A percentile compares a stretch with the other conserved stretches of the same genome.
These are phyloP conservation scores for Sideroxylon spinosum DNA, from an alignment of 179 eudicot genomes.

Conservation along the genomic window DNA sequence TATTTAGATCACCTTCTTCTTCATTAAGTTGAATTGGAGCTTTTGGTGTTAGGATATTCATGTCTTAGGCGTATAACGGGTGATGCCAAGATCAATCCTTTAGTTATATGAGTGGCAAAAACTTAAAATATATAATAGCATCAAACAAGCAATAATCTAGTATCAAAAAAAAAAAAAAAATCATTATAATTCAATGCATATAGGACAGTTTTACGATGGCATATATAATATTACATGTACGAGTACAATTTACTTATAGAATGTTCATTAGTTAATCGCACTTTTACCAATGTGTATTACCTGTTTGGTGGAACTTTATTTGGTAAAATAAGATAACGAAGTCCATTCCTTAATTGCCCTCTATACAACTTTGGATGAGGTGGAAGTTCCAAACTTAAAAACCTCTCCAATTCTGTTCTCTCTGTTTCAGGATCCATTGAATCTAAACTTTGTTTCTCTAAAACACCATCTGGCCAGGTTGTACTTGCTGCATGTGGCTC, in stretches of 20 bases:
- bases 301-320: slow-evolving; percentile 98
- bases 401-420: slow-evolving; percentile 46
- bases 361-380: slow-evolving; percentile 80
- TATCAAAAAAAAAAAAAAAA: no score
- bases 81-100: no score
- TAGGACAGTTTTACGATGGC: neutral
- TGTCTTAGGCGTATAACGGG: no score
- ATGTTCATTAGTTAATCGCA: neutral
- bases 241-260: neutral
- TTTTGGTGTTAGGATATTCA: no score
- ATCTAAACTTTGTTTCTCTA: slow-evolving; percentile 63
- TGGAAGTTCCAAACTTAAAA: slow-evolving; percentile 70
- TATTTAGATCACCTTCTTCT: no score
- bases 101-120: no score
- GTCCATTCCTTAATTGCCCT: slow-evolving; percentile 89
- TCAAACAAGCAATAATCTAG: no score
- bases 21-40: no score
- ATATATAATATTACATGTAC: neutral
- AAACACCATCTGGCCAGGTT: slow-evolving; percentile 63
- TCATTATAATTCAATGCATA: neutral
- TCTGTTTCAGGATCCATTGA: slow-evolving; percentile 49
- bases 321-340: slow-evolving; percentile 89
- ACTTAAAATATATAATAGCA: no score
- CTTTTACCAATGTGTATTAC: slow-evolving; percentile 31
- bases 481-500: slow-evolving; percentile 97